Base-by-base conservation (phyloP, 2,329 filamentous ascomycete species). In the Cordyceps militaris region DNA sequence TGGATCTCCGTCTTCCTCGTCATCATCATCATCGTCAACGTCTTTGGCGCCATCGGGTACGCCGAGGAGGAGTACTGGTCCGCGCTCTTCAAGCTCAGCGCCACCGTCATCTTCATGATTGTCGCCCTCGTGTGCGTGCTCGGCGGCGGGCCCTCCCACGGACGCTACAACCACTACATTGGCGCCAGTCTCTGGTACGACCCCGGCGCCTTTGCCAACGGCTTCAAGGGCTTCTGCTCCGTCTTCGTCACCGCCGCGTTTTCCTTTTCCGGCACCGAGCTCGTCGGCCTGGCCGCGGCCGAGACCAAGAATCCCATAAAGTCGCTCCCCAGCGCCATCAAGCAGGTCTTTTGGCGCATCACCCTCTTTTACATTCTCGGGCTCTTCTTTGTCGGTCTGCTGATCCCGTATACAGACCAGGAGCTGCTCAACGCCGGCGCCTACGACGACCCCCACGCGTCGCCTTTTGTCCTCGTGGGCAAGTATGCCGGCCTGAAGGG, bases 301-400 rank as follows among this genome's bases (percentile, higher is more conserved):
- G 86, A 89, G 71, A 82, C 85, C 0, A 71, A 69, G 4, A 87
- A 88, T 86, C 86, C 1, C 79, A 83, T 61, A 84, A 88, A 68
- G 82, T 23, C 85, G 0, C 79, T 95, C 0, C 90, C 90, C 0
- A 86, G 84, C 23, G 89, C 90, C 2, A 84, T 91, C 66, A 93
- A 91, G 75, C 89, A 93, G 71, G 87, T 79, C 32, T 79, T 79
- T 63, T 79, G 76, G 76, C 75, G 77, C 66, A 77, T 79, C 62
- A 76, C 74, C n/a, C 67, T 79, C 43, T 79, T 79, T 65, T 80
- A 79, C 62, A 67, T 79, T 40, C 62, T 80, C 0, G 76, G 76
- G 42, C 72, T 79, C n/a, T 75, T 75, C 58, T 75, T 78, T 43
- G 72, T 79, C 51, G 76, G 77, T 9, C 68, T 80, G 14, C 69